Conservation (phyloP, 805 yeast species). For the Cyberlindnera americana region DNA sequence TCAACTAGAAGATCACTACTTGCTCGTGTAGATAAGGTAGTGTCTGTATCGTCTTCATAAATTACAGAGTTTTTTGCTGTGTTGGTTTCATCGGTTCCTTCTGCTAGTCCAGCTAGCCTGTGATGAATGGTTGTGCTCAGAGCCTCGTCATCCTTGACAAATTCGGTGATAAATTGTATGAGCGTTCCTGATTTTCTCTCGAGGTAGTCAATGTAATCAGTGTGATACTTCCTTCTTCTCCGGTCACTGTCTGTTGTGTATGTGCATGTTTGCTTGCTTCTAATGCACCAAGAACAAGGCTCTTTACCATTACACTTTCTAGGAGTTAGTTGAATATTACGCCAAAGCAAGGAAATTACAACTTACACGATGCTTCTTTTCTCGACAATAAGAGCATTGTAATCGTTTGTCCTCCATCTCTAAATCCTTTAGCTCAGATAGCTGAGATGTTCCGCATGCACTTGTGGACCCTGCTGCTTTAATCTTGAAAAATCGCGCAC, state of each 20-base stretch:
- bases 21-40: too few species aligned
- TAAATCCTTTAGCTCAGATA: too few species aligned
- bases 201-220: slow-evolving; percentile 30
- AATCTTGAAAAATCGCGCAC: too few species aligned
- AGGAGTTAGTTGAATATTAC: too few species aligned
- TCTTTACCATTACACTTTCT: slow-evolving; percentile 9
- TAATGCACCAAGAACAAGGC: slow-evolving; percentile 5
- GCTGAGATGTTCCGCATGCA: too few species aligned
- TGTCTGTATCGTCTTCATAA: not conserved
- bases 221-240: slow-evolving; percentile 32
- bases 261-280: slow-evolving; percentile 1
- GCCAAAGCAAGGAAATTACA: too few species aligned
- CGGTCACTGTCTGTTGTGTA: slow-evolving; percentile 21
- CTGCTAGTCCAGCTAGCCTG: slow-evolving; percentile 6
- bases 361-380: too few species aligned
- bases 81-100: not conserved
- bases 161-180: slow-evolving; percentile 23
- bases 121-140: slow-evolving; percentile 6
- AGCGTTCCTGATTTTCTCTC: slow-evolving; percentile 25
- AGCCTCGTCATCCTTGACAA: slow-evolving; percentile 24
- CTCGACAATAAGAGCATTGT: too few species aligned
- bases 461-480: too few species aligned
- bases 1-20: not conserved
- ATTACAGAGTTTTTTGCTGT: not conserved
- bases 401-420: too few species aligned